phyloP scores from a whole-genome alignment of 352 stramenopile genomes.

The Globisporangium emineosum region DNA sequence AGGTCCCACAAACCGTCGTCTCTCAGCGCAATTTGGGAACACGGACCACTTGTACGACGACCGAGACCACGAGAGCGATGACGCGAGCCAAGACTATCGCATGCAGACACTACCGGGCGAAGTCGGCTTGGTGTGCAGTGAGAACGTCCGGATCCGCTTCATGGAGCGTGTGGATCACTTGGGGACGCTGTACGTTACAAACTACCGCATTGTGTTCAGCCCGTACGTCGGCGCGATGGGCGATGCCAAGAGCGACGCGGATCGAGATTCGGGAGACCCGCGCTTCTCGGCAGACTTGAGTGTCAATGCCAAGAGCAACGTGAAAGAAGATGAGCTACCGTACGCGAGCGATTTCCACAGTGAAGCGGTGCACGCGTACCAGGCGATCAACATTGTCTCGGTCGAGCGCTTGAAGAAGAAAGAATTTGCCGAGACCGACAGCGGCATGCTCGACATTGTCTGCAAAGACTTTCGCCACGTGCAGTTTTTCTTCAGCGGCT shows the following conservation, averaged over 20 bases:
- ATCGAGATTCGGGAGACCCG: background rate
- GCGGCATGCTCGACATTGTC: constrained; percentile 62
- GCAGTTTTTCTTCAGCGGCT: constrained; percentile 70
- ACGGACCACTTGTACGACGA: constrained; percentile 24
- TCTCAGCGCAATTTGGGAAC: constrained; percentile 22
- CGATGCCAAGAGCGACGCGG: background rate
- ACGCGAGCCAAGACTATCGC: constrained; percentile 17
- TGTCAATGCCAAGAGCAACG: constrained; percentile 22
- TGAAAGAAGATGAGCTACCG: constrained; percentile 41
- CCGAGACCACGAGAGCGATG: constrained; percentile 19
- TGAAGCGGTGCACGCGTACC: constrained; percentile 47
- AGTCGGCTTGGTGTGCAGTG: constrained; percentile 54
- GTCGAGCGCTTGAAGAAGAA: constrained; percentile 78
- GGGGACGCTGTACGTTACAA: constrained; percentile 74
- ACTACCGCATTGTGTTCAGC: constrained; percentile 79
- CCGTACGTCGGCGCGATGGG: constrained; percentile 22
- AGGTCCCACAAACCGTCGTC: constrained; percentile 1
- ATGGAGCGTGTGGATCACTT: constrained; percentile 45
- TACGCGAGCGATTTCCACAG: constrained; percentile 42
- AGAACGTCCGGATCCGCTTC: constrained; percentile 58
- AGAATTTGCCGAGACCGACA: constrained; percentile 72
- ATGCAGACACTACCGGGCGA: constrained; percentile 68
- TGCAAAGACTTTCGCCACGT: constrained; percentile 82
- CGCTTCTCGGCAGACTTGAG: constrained; percentile 23
- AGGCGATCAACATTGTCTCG: constrained; percentile 63